Base-by-base conservation (phyloP, 805 yeast genomes). In the Yamadazyma sp. region DNA sequence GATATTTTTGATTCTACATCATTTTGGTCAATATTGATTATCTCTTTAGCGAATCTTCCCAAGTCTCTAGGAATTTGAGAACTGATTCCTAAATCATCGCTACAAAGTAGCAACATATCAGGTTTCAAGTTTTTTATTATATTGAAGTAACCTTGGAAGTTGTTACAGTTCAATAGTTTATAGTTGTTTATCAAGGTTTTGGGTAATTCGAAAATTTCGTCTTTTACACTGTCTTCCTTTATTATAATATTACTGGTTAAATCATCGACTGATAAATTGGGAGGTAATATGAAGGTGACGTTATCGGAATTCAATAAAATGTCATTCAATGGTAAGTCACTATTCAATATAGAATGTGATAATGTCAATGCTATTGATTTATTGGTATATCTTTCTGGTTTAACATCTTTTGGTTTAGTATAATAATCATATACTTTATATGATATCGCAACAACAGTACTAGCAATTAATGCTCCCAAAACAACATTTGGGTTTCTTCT, bases 271-370 rank as follows among this genome's bases (percentile, higher is more conserved):
- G 62, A 56, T 18, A 67, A 52, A 35, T 66, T 58, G 3, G 73
- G 73, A 5, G 73, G 72, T 19, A 67, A 55, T 31, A 67, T 67
- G 43, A 67, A 67, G 6, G 69, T 62, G 24, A 67, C 65, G 43
- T 67, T 67, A 20, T 61, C 66, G 2, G 60, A 48, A 20, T 56
- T 60, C 35, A 55, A 38, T 29, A 67, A 49, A 12, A 66, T 65
- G 14, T 66, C 70, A 37, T 59, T 49, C 34, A 67, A 52, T 3
- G 71, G 72, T 18, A 65, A 47, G 31, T 54, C 47, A 30, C 61
- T 53, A 35, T 52, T 56, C 39, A 67, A 48, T n/a, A 67, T 61
- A 19, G 68, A 58, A 33, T 65, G 65, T 30, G 68, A 64, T 28
- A 67, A 56, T 7, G 73, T 67, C 43, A 67, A 53, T 5, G 69